Evolutionary conservation across 2,329 filamentous ascomycete species (phyloP), one percentile per base, ranked within the genome.

Genomic region (Seiridium cupressi): DNA sequence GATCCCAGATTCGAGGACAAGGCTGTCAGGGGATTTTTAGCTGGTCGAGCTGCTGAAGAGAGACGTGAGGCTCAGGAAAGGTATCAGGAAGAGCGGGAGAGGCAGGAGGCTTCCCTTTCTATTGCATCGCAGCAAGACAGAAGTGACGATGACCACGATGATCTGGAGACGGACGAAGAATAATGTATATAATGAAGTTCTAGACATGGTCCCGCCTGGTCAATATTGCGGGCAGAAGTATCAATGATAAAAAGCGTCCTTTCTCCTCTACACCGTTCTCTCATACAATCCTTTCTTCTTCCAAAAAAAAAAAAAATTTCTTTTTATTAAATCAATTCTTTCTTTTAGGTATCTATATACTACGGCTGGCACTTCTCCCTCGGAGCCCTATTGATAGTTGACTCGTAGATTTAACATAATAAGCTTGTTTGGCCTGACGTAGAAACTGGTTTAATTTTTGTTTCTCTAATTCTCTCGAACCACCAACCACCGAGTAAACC

Each of bases 21-120:
- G 49, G 73, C 70, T 0, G 74, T 78, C 13, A 73, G 73, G 68
- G 70, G 74, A 32, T 79, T 81, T 58, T 65, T 84, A 32, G 76
- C 79, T 40, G 77, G 74, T 1, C 78, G 81, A 57, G 81, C 81
- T 32, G 77, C 78, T 1, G 73, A 77, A 62, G 69, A 67, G 59
- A 72, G 79, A 62, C 69, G 62, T 58, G 55, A 49, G 3, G 44
- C 55, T n/a, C 31, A 46, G 46, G 35, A 32, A 42, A 44, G 34
- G 35, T n/a, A 36, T 18, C n/a, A 38, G 7, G 55, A 49, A 9
- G 55, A 58, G 26, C 31, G 38, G 36, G 51, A 4, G 35, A 5
- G 3, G 3, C 49, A 38, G 36, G 55, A 13, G n/a, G 55, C 31
- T 7, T 9, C 18, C 18, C 18, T 26, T 26, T 26, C 36, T 26